Conservation (phyloP, 2,329 filamentous ascomycete species). For the Ophiobolus disseminans region DNA sequence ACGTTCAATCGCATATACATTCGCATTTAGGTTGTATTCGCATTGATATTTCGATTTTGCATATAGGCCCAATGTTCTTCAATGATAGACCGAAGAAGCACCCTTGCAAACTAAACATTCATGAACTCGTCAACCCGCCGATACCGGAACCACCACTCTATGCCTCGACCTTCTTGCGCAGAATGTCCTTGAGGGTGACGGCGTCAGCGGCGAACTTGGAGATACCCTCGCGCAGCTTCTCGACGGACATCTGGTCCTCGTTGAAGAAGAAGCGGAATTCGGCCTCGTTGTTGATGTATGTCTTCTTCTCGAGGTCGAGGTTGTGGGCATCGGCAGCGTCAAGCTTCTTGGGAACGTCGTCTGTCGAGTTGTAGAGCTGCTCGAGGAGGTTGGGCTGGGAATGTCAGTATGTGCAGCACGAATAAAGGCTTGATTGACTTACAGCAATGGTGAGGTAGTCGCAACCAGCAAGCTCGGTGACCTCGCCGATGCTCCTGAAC, state of each 20-base stretch:
- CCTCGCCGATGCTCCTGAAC: conserved; percentile 95
- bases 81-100: conserved; percentile 16
- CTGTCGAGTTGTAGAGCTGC: conserved; percentile 85
- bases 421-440: conserved; percentile 49
- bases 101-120: conserved; percentile 26
- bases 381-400: conserved; percentile 86
- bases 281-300: conserved; percentile 88
- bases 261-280: conserved; percentile 99
- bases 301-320: conserved; percentile 84
- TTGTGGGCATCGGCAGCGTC: conserved; percentile 69
- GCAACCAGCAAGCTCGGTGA: conserved; percentile 96
- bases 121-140: conserved; percentile 32
- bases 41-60: conserved; percentile 27
- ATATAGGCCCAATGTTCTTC: conserved; percentile 19
- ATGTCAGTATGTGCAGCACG: conserved; percentile 17
- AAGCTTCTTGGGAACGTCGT: conserved; percentile 90
- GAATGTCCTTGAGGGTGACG: conserved; percentile 88
- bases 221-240: conserved; percentile 99
- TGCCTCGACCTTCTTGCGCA: conserved; percentile 79
- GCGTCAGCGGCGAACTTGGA: conserved; percentile 99
- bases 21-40: not conserved
- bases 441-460: conserved; percentile 99
- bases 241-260: conserved; percentile 98
- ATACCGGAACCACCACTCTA: conserved; percentile 40
- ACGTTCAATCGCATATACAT: not conserved